Base-by-base conservation (phyloP, 257 asterid genomes). In the Striga asiatica region DNA sequence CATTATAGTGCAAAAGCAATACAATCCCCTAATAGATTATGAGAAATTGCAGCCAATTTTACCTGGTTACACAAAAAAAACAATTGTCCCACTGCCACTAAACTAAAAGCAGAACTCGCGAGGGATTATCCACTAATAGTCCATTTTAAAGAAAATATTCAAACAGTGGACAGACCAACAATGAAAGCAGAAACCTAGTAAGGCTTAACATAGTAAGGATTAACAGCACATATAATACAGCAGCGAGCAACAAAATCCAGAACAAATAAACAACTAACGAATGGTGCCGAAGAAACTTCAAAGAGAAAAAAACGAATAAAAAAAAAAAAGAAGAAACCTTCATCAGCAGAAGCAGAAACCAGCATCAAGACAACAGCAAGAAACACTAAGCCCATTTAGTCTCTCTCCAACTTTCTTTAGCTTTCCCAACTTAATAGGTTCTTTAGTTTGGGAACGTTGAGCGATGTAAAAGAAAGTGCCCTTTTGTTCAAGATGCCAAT, bases 301-400 rank as follows among this genome's bases (percentile, higher is more conserved):
- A n/a, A n/a, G n/a, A n/a, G n/a, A n/a, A n/a, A n/a, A n/a, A n/a
- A n/a, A n/a, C n/a, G n/a, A n/a, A n/a, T n/a, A n/a, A 28, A 28
- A 3, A 52, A 21, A 16, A 13, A 61, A 41, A 60, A 60, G 50
- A 42, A 63, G 58, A n/a, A 14, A 80, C 95, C 88, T 76, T 85
- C 84, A 67, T 79, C 85, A 61, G 82, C 79, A 41, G 71, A 53
- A 73, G 77, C 64, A 58, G 82, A 79, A 11, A 74, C 17, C 47
- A 60, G 46, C 45, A 61, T 50, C 43, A 75, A 50, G 58, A 78
- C 56, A 64, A 80, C 70, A 37, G 66, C 67, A 37, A 71, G 41
- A 31, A 74, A 21, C 65, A 65, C 27, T 16, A 61, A 54, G 56
- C 65, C 81, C 93, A 76, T 76, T 20, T 12, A 6, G 34, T 35